phyloP scores from a whole-genome alignment of 2,329 filamentous ascomycete species.

The Calonectria naviculata region DNA sequence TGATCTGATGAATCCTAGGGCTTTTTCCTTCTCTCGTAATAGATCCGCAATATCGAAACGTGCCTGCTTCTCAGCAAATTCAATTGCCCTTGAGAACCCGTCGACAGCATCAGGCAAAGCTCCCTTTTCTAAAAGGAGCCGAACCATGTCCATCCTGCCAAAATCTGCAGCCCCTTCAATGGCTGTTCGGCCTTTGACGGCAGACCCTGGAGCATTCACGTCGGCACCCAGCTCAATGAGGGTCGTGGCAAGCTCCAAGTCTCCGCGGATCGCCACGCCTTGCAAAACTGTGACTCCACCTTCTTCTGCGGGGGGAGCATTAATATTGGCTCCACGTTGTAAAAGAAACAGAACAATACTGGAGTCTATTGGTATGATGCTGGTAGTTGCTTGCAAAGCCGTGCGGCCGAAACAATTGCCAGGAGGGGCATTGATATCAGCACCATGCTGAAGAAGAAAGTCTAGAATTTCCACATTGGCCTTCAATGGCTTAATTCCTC shows the following conservation, averaged over 20 bases:
- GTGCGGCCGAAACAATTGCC: not conserved
- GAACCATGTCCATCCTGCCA: conserved; percentile 20
- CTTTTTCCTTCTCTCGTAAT: not conserved
- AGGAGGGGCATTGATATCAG: conserved; percentile 6
- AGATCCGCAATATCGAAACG: conserved; percentile 3
- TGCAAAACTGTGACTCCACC: conserved; percentile 16
- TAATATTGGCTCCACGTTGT: not conserved
- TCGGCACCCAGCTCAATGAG: not conserved
- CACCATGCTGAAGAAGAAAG: not conserved
- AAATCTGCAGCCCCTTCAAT: conserved; percentile 23
- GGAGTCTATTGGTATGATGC: not conserved
- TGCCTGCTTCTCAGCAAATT: not conserved
- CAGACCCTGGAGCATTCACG: not conserved
- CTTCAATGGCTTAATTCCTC: not conserved
- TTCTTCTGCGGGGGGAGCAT: not conserved
- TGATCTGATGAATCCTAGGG: not conserved
- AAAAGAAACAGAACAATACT: not conserved
- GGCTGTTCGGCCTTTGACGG: conserved; percentile 2
- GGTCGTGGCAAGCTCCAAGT: conserved; percentile 5
- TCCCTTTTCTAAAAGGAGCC: conserved; percentile 8
- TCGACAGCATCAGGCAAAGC: not conserved
- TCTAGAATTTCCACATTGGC: not conserved
- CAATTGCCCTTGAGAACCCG: conserved; percentile 5
- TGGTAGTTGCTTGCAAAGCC: conserved; percentile 6
- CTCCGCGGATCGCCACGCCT: conserved; percentile 12